These are phyloP conservation scores for Penstemon barbatus DNA, from an alignment of 257 asterid species.

Conservation along the genomic window DNA sequence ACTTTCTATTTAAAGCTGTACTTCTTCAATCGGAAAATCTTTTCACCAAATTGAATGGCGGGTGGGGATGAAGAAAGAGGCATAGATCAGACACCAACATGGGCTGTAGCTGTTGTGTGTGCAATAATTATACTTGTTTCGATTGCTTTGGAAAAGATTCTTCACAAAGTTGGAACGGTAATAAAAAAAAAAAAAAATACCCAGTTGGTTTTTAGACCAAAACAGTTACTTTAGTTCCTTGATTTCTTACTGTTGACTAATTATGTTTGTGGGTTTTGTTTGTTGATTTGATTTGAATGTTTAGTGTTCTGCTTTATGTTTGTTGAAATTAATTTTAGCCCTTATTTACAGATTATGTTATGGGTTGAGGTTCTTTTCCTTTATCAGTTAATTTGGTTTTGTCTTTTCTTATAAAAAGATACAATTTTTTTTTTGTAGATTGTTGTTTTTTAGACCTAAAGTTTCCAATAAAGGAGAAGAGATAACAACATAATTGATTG, in stretches of 20 bases:
- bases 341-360: background rate
- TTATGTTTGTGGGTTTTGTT: background rate
- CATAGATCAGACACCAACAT: slow-evolving; percentile 80
- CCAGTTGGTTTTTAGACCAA: too few species aligned
- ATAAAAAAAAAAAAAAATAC: background rate
- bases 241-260: slow-evolving; percentile 13
- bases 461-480: background rate
- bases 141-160: slow-evolving; percentile 62
- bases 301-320: background rate
- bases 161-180: slow-evolving; percentile 79
- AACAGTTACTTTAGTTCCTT: background rate
- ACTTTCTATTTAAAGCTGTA: too few species aligned
- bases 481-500: background rate
- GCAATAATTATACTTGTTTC: slow-evolving; percentile 70
- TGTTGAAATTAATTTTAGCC: background rate
- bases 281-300: slow-evolving; percentile 2
- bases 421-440: too few species aligned
- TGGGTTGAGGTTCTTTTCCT: slow-evolving; percentile 14
- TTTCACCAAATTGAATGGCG: slow-evolving; percentile 42
- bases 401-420: too few species aligned
- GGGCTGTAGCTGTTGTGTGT: slow-evolving; percentile 94
- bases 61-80: slow-evolving; percentile 37
- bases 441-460: background rate
- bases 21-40: too few species aligned
- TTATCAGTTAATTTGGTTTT: background rate